Percentiles rank a stretch among this genome's conserved stretches.
phyloP scores from a whole-genome alignment of 2,329 filamentous ascomycete species.

The Alternaria longipes region DNA sequence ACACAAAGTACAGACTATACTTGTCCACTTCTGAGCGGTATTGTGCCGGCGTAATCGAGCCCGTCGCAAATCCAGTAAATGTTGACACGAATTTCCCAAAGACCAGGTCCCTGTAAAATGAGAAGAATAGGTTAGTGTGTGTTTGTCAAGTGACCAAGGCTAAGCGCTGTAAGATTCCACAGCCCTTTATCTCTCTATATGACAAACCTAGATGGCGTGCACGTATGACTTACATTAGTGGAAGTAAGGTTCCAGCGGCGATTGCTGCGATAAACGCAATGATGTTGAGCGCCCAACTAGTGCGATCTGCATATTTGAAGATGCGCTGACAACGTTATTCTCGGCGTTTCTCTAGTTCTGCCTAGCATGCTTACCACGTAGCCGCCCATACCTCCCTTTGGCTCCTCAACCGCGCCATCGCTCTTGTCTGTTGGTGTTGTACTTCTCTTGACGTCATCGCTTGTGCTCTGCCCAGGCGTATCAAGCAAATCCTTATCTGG shows the following conservation, averaged over 20 bases:
- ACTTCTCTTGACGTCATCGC: conserved; percentile 14
- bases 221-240: conserved; percentile 52
- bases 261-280: conserved; percentile 51
- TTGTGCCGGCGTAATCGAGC: conserved; percentile 39
- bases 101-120: conserved; percentile 51
- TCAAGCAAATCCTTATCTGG: conserved; percentile 13
- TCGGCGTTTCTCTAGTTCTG: not conserved
- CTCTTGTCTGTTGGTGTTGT: conserved; percentile 1
- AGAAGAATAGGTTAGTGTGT: not conserved
- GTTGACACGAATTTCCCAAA: conserved; percentile 61
- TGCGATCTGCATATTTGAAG: conserved; percentile 47
- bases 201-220: not conserved
- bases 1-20: conserved; percentile 70
- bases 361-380: conserved; percentile 34
- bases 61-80: conserved; percentile 56
- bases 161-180: not conserved
- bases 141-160: not conserved
- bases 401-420: conserved; percentile 19
- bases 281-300: conserved; percentile 44
- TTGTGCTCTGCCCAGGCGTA: conserved; percentile 10
- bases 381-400: conserved; percentile 29
- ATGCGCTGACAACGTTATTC: conserved; percentile 35
- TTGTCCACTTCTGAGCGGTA: conserved; percentile 53
- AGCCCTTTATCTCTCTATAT: not conserved
- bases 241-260: conserved; percentile 56